Conservation (phyloP, 2,329 filamentous ascomycete species). For the Aschersonia sp. region DNA sequence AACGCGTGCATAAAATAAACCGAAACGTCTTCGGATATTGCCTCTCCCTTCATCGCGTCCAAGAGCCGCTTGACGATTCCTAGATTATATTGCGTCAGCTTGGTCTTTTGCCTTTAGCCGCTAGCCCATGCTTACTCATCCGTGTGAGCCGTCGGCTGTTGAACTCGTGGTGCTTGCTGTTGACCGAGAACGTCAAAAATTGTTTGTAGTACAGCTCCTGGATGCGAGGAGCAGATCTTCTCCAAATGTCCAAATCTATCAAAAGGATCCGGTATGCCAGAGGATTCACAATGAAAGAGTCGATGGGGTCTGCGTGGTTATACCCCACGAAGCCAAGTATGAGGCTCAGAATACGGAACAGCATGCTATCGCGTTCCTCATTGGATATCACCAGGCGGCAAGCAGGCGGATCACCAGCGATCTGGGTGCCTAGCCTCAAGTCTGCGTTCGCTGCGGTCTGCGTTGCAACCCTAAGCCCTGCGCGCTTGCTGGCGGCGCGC, state of each 20-base stretch:
- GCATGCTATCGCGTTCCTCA: constrained; percentile 39
- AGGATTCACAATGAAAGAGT: constrained; percentile 91
- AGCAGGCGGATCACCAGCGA: constrained; percentile 14
- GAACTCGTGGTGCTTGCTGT: constrained; percentile 84
- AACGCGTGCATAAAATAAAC: constrained; percentile 68
- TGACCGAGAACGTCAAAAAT: constrained; percentile 75
- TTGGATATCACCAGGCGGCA: constrained; percentile 29
- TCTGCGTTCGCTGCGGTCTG: too few species aligned
- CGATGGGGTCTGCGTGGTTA: constrained; percentile 59
- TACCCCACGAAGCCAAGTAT: constrained; percentile 84
- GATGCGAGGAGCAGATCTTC: constrained; percentile 58
- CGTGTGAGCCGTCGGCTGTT: constrained; percentile 74
- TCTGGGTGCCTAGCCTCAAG: constrained; percentile 37
- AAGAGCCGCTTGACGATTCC: constrained; percentile 81
- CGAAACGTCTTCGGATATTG: constrained; percentile 56
- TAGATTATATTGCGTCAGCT: constrained; percentile 20
- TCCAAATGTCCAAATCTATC: constrained; percentile 89
- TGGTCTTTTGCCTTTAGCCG: neutral
- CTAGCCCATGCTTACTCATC: constrained; percentile 54
- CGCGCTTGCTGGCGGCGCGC: too few species aligned
- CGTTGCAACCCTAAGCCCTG: too few species aligned
- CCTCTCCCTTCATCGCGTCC: constrained; percentile 79
- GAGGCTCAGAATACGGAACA: constrained; percentile 54
- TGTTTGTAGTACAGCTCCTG: constrained; percentile 89
- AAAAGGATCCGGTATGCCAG: constrained; percentile 84